Percentiles rank a stretch among this genome's conserved stretches.
Evolutionary conservation across 352 stramenopile species (phyloP).

Genomic region (Peronosclerospora sorghi): DNA sequence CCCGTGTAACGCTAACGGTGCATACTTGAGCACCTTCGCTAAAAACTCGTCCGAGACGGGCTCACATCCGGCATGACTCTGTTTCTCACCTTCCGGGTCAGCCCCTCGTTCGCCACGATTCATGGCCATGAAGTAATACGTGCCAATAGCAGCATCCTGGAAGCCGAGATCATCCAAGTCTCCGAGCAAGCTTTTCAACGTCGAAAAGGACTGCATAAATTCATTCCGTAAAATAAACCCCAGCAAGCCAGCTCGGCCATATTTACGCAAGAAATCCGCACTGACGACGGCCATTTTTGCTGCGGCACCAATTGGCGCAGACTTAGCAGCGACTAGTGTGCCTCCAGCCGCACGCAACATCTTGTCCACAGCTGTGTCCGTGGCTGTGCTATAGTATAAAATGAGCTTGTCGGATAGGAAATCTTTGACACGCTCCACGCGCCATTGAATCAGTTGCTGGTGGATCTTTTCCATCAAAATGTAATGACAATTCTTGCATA

Average conservation of each 20-base stretch:
- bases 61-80: constrained; percentile 41
- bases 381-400: constrained; percentile 67
- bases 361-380: constrained; percentile 78
- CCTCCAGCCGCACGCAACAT: constrained; percentile 71
- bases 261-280: constrained; percentile 78
- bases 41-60: constrained; percentile 62
- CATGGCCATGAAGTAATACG: constrained; percentile 86
- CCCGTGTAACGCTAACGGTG: constrained; percentile 63
- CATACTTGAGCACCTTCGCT: constrained; percentile 59
- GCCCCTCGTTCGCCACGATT: constrained; percentile 72
- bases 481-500: constrained; percentile 61
- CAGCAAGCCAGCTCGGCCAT: constrained; percentile 61
- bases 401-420: constrained; percentile 55
- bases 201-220: constrained; percentile 85
- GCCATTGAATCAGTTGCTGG: constrained; percentile 68
- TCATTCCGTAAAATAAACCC: constrained; percentile 82
- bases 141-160: constrained; percentile 75
- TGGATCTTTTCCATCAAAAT: constrained; percentile 72
- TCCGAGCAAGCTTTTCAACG: constrained; percentile 64
- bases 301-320: constrained; percentile 63
- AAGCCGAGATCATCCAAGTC: constrained; percentile 74
- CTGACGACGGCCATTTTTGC: constrained; percentile 80
- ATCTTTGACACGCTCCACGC: constrained; percentile 67
- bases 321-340: constrained; percentile 66
- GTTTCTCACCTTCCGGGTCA: constrained; percentile 48